Evolutionary conservation across 208 protist genomes (phyloP).

Genomic region (Leishmania gerbilli): DNA sequence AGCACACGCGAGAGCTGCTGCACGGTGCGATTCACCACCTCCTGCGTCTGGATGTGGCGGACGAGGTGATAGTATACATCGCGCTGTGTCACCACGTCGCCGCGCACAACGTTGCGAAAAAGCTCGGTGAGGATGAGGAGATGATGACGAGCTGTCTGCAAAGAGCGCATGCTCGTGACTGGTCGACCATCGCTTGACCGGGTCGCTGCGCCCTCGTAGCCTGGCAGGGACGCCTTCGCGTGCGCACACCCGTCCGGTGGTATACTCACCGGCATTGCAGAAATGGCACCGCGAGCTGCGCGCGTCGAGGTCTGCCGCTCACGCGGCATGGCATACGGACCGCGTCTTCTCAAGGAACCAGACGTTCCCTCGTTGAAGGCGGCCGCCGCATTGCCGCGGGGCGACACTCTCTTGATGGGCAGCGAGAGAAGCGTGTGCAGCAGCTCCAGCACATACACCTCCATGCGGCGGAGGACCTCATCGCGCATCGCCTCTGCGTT

Average conservation of each 20-base stretch:
- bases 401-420: neutral
- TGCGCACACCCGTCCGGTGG: neutral
- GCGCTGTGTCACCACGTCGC: slow-evolving; percentile 67
- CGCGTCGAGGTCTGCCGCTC: neutral
- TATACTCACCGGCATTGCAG: neutral
- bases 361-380: neutral
- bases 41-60: slow-evolving; percentile 54
- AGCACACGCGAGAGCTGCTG: slow-evolving; percentile 48
- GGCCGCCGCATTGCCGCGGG: neutral
- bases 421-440: slow-evolving; percentile 14
- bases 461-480: slow-evolving; percentile 71
- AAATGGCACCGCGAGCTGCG: neutral
- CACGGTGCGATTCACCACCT: slow-evolving; percentile 49
- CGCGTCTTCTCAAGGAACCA: neutral
- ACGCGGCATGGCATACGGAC: neutral
- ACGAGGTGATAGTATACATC: slow-evolving; percentile 86
- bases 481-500: slow-evolving; percentile 19
- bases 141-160: slow-evolving; percentile 26
- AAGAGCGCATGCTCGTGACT: neutral
- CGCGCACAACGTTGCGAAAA: slow-evolving; percentile 41
- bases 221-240: neutral
- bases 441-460: slow-evolving; percentile 48
- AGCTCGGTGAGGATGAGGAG: slow-evolving; percentile 56
- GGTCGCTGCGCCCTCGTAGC: neutral
- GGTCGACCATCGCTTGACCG: neutral